Evolutionary conservation across 441 rosid genomes (phyloP), one percentile per base, ranked within the genome.

Genomic region (Biscutella auriculata): DNA sequence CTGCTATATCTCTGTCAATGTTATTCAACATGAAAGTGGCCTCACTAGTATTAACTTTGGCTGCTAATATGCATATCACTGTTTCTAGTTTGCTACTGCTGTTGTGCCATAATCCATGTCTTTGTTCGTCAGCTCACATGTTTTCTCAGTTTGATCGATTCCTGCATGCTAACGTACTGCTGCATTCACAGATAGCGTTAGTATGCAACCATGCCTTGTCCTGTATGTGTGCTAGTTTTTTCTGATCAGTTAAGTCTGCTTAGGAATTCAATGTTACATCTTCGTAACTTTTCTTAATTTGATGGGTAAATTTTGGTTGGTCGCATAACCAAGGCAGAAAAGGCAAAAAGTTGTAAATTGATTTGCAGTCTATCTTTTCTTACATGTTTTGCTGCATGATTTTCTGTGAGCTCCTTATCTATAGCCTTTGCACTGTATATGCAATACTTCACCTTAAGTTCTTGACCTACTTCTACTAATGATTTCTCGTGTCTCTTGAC

Each of bases 401-500:
- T 65, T 21, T 48, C 50, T 30, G 13, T 56, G 51, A 21, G 35
- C 36, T 48, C 25, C 15, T 19, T 58, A 14, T 14, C 53, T 58
- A 27, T 44, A 68, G 57, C 42, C 25, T 40, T 33, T 53, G 11
- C 25, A 41, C 17, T 67, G 9, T 52, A 27, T 59, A 43, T 17
- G 52, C 17, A 23, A 60, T 44, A 27, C 15, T 36, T 41, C 15
- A 51, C 17, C 41, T 56, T 34, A 45, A 29, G 16, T 34, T 42
- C 30, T 50, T 50, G 36, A 52, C 42, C 50, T 52, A 25, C 29
- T 37, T 69, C 42, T 59, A 60, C 64, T 53, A 57, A 44, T 62
- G 57, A 44, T 61, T 28, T 64, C 41, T 52, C 53, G 41, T 76
- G 61, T 66, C n/a, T 36, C 60, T 44, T 52, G 46, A 21, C 34